Conservation (phyloP, 2,329 filamentous ascomycete genomes). For the Clarireedia hainanense region DNA sequence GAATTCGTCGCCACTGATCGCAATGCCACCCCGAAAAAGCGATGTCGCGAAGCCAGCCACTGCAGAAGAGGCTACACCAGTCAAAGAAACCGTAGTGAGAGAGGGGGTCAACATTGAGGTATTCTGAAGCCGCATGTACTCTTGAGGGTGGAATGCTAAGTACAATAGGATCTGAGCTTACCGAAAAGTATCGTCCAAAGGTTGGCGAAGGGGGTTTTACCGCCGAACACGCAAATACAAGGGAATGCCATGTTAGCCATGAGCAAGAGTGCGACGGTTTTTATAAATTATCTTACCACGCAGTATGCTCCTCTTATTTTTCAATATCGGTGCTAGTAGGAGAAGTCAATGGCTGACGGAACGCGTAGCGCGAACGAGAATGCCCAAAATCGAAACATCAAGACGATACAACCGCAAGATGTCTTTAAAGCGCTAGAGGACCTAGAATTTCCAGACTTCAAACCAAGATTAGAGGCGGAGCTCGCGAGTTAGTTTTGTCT, state of each 20-base stretch:
- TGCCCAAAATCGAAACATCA: constrained; percentile 59
- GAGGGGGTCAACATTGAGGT: constrained; percentile 44
- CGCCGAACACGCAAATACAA: constrained; percentile 75
- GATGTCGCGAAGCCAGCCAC: constrained; percentile 41
- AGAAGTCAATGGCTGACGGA: background rate
- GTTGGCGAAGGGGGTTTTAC: constrained; percentile 71
- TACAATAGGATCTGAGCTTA: constrained; percentile 60
- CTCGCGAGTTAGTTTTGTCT: constrained; percentile 54
- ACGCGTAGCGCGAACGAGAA: constrained; percentile 60
- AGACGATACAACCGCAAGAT: constrained; percentile 69
- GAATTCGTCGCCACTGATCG: background rate
- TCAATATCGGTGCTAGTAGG: background rate
- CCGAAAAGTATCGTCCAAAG: constrained; percentile 77
- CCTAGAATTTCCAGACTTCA: constrained; percentile 64
- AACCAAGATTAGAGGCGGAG: constrained; percentile 65
- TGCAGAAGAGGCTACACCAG: constrained; percentile 33
- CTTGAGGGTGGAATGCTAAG: background rate
- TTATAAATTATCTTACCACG: constrained; percentile 71
- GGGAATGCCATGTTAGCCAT: constrained; percentile 73
- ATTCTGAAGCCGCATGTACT: constrained; percentile 2
- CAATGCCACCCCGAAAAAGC: constrained; percentile 50
- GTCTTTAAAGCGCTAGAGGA: constrained; percentile 72
- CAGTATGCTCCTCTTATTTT: constrained; percentile 44
- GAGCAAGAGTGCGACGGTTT: constrained; percentile 75
- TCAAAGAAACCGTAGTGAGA: constrained; percentile 20